Evolutionary conservation across 2,329 filamentous ascomycete genomes (phyloP).

Genomic region (Xylariaceae sp.): DNA sequence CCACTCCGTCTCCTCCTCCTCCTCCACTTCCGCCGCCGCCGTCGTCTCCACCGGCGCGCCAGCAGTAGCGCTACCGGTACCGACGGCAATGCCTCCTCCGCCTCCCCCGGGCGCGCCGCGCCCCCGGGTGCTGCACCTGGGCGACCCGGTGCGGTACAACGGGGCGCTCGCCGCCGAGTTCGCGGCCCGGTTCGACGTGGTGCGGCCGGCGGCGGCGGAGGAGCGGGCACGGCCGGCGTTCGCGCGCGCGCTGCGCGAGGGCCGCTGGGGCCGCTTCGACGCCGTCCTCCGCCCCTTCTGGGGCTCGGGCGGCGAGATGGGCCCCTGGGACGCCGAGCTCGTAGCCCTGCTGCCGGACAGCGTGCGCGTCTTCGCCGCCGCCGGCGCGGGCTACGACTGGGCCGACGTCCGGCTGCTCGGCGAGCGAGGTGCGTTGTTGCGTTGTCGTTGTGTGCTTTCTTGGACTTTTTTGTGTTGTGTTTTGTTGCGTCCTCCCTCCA

Average conservation of each 20-base stretch:
- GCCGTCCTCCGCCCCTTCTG: constrained; percentile 52
- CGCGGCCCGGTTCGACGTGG: constrained; percentile 36
- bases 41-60: constrained; percentile 8
- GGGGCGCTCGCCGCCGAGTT: constrained; percentile 37
- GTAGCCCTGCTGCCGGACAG: constrained; percentile 44
- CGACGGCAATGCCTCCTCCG: constrained; percentile 4
- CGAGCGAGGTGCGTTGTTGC: constrained; percentile 44
- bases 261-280: constrained; percentile 46
- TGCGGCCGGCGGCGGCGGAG: constrained; percentile 38
- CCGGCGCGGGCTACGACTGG: constrained; percentile 57
- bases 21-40: constrained; percentile 12
- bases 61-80: constrained; percentile 6
- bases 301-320: constrained; percentile 60
- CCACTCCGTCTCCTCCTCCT: too few species aligned
- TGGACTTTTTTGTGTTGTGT: background rate
- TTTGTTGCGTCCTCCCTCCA: background rate
- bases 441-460: too few species aligned
- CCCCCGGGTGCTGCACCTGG: constrained; percentile 64
- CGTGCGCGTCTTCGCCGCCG: constrained; percentile 50
- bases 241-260: constrained; percentile 39
- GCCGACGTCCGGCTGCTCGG: constrained; percentile 53
- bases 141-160: constrained; percentile 52
- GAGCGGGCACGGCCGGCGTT: constrained; percentile 46
- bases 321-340: constrained; percentile 52
- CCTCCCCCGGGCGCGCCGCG: constrained; percentile 19